Evolutionary conservation across 179 eudicot species (phyloP), one percentile per base, ranked within the genome.

Genomic region (Beta lomatogona): DNA sequence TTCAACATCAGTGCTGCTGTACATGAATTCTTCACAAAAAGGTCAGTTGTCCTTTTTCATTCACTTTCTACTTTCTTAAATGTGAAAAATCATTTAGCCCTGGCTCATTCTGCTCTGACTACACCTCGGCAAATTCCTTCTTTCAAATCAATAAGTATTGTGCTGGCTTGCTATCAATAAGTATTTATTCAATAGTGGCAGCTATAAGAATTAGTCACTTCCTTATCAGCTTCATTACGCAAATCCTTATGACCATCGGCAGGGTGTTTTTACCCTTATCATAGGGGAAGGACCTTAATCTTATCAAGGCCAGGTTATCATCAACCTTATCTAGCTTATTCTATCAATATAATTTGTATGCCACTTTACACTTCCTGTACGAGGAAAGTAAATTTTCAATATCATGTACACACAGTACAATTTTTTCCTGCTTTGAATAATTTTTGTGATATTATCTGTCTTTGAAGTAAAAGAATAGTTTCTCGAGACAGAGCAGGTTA

Each of bases 11-110:
- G 88, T 79, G 97, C 94, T 61, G 83, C 77, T 46, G 71, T 86
- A 64, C 94, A 94, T 83, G 93, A 93, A 83, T 91, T 90, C 87
- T 81, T 97, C 89, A 91, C 87, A 89, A 88, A 83, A 86, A 79
- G 97, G 98, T 97, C 73, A 86, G 91, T 81, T 36, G 31, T 59
- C 69, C 78, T 81, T 69, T n/a, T n/a, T n/a, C n/a, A n/a, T n/a
- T n/a, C n/a, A n/a, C n/a, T n/a, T n/a, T n/a, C n/a, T n/a, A n/a
- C n/a, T n/a, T n/a, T n/a, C n/a, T n/a, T n/a, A n/a, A n/a, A n/a
- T n/a, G n/a, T n/a, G n/a, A n/a, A n/a, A n/a, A n/a, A n/a, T 25
- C 19, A 54, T 54, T 28, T 73, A 16, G 14, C 76, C 15, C 63
- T 22, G 12, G 61, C 25, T 28, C 19, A 55, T 28, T 54, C 19